These are phyloP conservation scores for Podospora comata DNA, from an alignment of 495 filamentous ascomycete genomes.

Conservation along the genomic window DNA sequence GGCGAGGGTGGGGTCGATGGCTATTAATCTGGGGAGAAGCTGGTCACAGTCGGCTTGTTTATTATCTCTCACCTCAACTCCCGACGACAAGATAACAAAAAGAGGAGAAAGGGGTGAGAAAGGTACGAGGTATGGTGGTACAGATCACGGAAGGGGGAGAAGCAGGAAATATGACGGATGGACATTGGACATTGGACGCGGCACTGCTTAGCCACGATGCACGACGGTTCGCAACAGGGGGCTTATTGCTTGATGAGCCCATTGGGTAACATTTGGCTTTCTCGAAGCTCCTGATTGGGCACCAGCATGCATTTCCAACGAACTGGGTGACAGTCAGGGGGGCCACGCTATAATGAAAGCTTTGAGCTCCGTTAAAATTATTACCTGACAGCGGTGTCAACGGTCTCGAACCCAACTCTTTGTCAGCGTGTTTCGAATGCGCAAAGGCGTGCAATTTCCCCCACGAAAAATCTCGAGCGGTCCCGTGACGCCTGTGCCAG, in stretches of 20 bases:
- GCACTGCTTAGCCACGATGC: conserved; percentile 20
- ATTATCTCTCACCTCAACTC: neutral
- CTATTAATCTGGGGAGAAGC: neutral
- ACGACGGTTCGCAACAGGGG: conserved; percentile 11
- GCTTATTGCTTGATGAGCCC: conserved; percentile 12
- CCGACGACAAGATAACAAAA: neutral
- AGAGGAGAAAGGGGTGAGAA: neutral
- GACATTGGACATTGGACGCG: conserved; percentile 5
- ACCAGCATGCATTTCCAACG: conserved; percentile 8
- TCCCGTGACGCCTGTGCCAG: conserved; percentile 17
- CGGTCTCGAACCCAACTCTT: neutral
- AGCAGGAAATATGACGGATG: conserved; percentile 11
- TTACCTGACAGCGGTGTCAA: neutral
- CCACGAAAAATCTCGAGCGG: neutral
- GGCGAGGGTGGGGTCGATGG: neutral
- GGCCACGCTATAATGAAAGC: conserved; percentile 10
- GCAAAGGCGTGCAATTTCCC: conserved; percentile 14
- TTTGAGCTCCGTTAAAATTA: neutral
- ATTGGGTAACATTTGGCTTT: conserved; percentile 19
- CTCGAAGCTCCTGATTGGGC: conserved; percentile 25
- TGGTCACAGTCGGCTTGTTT: neutral
- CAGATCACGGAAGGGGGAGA: conserved; percentile 3
- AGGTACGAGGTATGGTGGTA: neutral
- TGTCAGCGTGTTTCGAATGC: conserved; percentile 11
- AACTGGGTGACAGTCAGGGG: conserved; percentile 19